Base-by-base conservation (phyloP, 23 red algal species). In the Gracilariopsis chorda region DNA sequence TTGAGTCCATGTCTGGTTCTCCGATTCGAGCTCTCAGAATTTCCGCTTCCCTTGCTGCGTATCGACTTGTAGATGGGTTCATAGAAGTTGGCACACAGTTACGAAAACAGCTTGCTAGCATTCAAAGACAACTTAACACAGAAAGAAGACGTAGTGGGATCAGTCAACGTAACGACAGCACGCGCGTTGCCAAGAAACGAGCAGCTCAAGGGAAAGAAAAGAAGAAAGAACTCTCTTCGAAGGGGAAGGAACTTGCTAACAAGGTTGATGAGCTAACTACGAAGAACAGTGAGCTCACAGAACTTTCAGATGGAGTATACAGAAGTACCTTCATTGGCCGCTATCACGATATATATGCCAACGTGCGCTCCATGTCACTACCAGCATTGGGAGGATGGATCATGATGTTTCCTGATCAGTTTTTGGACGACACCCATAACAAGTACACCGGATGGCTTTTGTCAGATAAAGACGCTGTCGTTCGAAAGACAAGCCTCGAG, bases 371-470 rank as follows among this genome's bases (percentile, higher is more conserved):
- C 1, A 25, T 87, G 37, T 88, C 90, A 53, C 58, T 94, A 19
- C 53, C 45, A 12, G 89, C 92, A 7, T 80, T 98, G 52, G 87
- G 86, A 16, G 75, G 77, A 24, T 98, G 96, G 96, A 89, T 87
- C 57, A 28, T 81, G 28, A 59, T 83, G 45, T 84, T 69, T 83
- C 96, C 96, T 39, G 59, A 90, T 24, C 80, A 82, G 43, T 98
- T 92, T 63, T 87, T 98, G n/a, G 74, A 91, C 21, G 92, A 98
- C 51, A 79, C 48, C 43, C 80, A 85, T 75, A 90, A 88, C 36
- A 98, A 98, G 47, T 98, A 98, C 76, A 67, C 92, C 27, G 96
- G 96, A 0, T 98, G 96, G 96, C 70, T 98, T 59, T 52, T 98
- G 9, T 91, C 82, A 23, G 96, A 98, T 78, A 94, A 94, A 36